Evolutionary conservation across 208 protist genomes (phyloP), one percentile per base, ranked within the genome.

Genomic region (Trichomonas vaginalis): DNA sequence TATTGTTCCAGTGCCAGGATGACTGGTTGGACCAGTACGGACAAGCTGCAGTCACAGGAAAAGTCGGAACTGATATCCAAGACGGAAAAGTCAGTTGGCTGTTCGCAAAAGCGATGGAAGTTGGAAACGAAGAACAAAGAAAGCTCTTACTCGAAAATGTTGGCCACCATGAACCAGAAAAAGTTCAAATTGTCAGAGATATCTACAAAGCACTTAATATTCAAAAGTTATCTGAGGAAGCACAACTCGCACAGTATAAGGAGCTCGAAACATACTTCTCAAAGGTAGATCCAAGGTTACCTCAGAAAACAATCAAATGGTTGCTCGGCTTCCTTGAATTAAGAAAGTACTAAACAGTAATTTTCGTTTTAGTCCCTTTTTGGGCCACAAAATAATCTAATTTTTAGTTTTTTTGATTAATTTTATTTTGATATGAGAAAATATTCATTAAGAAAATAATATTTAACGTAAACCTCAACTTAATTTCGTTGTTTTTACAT

Each of bases 41-140:
- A 49, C 95, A 97, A 42, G 86, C 95, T 17, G 95, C 96, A 6
- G 17, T 62, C 40, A 96, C 97, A 14, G 97, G 97, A 39, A 98
- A 98, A 92, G 88, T 98, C 40, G 97, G 97, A 17, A 97, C 97
- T 35, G 97, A 98, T 95, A 97, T 98, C 62, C 96, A 97, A 61
- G 97, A 98, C 70, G 96, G 97, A 35, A 98, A 98, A 96, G 99
- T 98, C 97, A 98, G 98, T 17, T 99, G 98, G 98, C 97, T 99
- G 35, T 97, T 98, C 37, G 98, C 98, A 70, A 79, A 96, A 2
- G 98, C 97, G 15, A 98, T 98, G 46, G 61, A 48, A 70, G 40
- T 83, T 23, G 92, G n/a, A 37, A 82, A 95, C 62, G 61, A 95
- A 48, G 49, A 95, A 35, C 51, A 62, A 17, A 70, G 37, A 40